Base-by-base conservation (phyloP, 441 rosid genomes). In the Corymbia citriodora region DNA sequence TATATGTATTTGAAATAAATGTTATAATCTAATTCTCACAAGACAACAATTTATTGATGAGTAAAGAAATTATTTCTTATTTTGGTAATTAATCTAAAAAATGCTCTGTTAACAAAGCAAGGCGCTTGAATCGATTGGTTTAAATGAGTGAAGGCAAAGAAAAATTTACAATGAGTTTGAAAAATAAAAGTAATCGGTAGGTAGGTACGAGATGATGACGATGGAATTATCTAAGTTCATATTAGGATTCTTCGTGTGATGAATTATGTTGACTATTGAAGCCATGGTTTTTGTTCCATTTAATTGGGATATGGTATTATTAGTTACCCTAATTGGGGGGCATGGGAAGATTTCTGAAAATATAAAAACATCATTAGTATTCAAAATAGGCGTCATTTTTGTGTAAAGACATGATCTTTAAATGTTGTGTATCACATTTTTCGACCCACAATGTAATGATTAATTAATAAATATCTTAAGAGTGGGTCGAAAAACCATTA, bases 391-490 rank as follows among this genome's bases (percentile, higher is more conserved):
- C 19, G 3, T 10, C 8, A 8, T 10, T 36, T 72, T 36, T 31
- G 82, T 36, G 49, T 4, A 2, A 19, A 19, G 50, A 21, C 16
- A 6, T 0, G 2, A 16, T 23, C 16, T 19, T 18, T 11, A 40
- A 10, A 72, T 70, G 25, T 5, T 18, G 21, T 23, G 11, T 70
- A 18, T 6, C 48, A 27, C 4, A 12, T 23, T 40, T 23, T 23
- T 25, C 16, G 83, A 45, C 15, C 2, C 3, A 0, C 4, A 9
- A 3, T 12, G n/a, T 5, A 23, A 23, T 74, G 50, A 23, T 74
- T 21, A 19, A 4, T 36, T 0, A 4, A 55, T 8, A 18, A 55
- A 15, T n/a, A 4, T 15, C 8, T 15, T 0, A 19, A 10, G 18
- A 18, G 13, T 5, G 13, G 5, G 29, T 3, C 25, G 40, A 18